phyloP scores from a whole-genome alignment of 1,284 basidiomycete genomes.

The Ceratobasidium sp. region DNA sequence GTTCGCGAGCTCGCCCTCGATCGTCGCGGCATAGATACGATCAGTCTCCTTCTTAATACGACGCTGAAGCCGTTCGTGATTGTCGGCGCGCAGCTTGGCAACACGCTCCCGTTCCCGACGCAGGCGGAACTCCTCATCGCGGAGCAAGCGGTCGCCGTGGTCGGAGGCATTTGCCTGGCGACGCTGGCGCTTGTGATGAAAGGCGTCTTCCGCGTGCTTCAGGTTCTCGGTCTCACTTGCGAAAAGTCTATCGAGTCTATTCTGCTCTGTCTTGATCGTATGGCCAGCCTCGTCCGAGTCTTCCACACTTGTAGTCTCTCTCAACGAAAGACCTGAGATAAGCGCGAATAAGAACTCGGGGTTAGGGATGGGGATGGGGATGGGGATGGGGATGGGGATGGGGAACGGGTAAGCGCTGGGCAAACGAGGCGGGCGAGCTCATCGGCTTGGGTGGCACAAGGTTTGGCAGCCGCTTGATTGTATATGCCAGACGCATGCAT shows the following conservation, averaged over 20 bases:
- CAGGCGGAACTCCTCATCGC: slow-evolving; percentile 14
- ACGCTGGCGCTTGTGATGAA: background rate
- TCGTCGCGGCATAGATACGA: slow-evolving; percentile 37
- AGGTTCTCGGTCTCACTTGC: slow-evolving; percentile 37
- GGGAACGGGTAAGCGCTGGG: too few relatives aligned
- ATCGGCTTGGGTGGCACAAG: too few relatives aligned
- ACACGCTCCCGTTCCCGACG: slow-evolving; percentile 20
- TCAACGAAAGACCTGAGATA: too few relatives aligned
- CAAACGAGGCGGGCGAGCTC: too few relatives aligned
- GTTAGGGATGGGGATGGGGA: too few relatives aligned
- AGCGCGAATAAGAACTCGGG: slow-evolving; percentile 7
- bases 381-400: too few relatives aligned
- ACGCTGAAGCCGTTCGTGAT: slow-evolving; percentile 25
- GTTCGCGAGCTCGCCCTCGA: slow-evolving; percentile 39
- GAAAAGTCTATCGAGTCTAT: slow-evolving; percentile 33
- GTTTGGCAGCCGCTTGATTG: too few relatives aligned
- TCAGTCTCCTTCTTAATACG: slow-evolving; percentile 43
- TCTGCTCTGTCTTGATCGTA: slow-evolving; percentile 40
- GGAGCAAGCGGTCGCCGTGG: slow-evolving; percentile 14
- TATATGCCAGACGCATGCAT: too few relatives aligned
- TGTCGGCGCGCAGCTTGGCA: slow-evolving; percentile 37
- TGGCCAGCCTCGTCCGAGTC: slow-evolving; percentile 24
- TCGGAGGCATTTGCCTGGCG: background rate
- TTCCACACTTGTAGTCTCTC: too few relatives aligned
- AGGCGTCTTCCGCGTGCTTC: slow-evolving; percentile 29